A percentile compares a stretch with the other conserved stretches of the same genome.
Evolutionary conservation across 2,329 filamentous ascomycete species (phyloP).

Genomic region (Penicillium aurantiogriseum): DNA sequence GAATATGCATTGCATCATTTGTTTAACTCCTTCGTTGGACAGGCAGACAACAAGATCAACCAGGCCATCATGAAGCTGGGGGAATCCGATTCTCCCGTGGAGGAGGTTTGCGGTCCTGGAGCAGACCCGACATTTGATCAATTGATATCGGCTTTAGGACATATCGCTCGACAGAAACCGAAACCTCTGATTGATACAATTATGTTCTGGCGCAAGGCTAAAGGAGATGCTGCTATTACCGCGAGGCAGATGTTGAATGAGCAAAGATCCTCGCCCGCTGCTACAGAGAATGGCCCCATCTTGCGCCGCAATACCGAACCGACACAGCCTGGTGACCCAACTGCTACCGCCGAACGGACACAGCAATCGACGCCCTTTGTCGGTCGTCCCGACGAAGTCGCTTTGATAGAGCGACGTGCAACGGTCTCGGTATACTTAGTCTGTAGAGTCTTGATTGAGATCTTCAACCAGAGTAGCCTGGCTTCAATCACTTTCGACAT

Average conservation of each 20-base stretch:
- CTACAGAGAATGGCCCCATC: slow-evolving; percentile 48
- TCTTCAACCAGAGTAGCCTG: slow-evolving; percentile 85
- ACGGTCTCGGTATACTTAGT: slow-evolving; percentile 95
- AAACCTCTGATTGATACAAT: slow-evolving; percentile 95
- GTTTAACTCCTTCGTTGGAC: slow-evolving; percentile 93
- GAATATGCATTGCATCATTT: slow-evolving; percentile 96
- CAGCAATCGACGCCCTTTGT: slow-evolving; percentile 37
- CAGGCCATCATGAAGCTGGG: slow-evolving; percentile 78
- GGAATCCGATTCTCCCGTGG: slow-evolving; percentile 79
- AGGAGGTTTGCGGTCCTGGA: slow-evolving; percentile 85
- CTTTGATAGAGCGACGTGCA: slow-evolving; percentile 81
- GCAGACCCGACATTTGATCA: slow-evolving; percentile 90
- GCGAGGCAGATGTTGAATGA: slow-evolving; percentile 49
- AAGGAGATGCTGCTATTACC: slow-evolving; percentile 81
- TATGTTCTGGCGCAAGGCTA: slow-evolving; percentile 96
- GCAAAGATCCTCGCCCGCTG: slow-evolving; percentile 30
- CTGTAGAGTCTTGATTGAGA: slow-evolving; percentile 88
- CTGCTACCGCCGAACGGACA: slow-evolving; percentile 28
- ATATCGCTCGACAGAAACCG: slow-evolving; percentile 90
- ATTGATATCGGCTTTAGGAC: slow-evolving; percentile 85
- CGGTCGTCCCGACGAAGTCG: slow-evolving; percentile 65
- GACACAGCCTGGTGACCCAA: slow-evolving; percentile 46
- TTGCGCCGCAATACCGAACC: slow-evolving; percentile 75
- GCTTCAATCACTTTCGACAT: slow-evolving; percentile 82
- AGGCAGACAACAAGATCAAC: slow-evolving; percentile 94